phyloP scores from a whole-genome alignment of 768 basidiomycete genomes.

The Termitomyces bulborhizus region DNA sequence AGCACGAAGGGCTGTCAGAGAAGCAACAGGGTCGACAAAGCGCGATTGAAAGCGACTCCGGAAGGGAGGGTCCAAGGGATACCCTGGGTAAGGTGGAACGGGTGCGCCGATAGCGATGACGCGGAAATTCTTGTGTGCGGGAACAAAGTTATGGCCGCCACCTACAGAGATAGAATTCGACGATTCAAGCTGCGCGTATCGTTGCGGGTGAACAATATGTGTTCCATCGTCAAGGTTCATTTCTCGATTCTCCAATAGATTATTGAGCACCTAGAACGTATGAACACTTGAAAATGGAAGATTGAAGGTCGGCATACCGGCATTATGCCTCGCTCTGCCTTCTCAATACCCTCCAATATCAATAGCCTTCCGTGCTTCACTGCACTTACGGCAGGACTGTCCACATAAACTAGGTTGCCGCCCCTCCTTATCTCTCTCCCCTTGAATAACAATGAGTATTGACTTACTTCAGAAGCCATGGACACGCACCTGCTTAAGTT shows the following conservation, averaged over 20 bases:
- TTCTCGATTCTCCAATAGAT: constrained; percentile 66
- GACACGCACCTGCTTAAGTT: constrained; percentile 51
- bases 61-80: constrained; percentile 62
- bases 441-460: constrained; percentile 15
- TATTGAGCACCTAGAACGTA: constrained; percentile 45
- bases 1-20: constrained; percentile 35
- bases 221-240: constrained; percentile 71
- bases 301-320: constrained; percentile 35
- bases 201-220: constrained; percentile 61
- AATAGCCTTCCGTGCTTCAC: constrained; percentile 60
- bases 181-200: constrained; percentile 43
- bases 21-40: constrained; percentile 55
- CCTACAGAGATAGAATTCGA: constrained; percentile 21
- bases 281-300: neutral
- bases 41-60: constrained; percentile 65
- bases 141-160: constrained; percentile 44
- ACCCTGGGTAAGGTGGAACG: constrained; percentile 62
- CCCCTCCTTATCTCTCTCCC: constrained; percentile 58
- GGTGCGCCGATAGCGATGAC: constrained; percentile 67
- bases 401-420: constrained; percentile 60
- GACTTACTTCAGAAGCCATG: neutral
- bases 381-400: constrained; percentile 61
- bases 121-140: constrained; percentile 62
- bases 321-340: constrained; percentile 69
- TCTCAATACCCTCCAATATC: constrained; percentile 66